Percentiles rank a stretch among this genome's conserved stretches.
These are phyloP conservation scores for Vitis labrusca DNA, from an alignment of 164 flowering plant species.

Conservation along the genomic window DNA sequence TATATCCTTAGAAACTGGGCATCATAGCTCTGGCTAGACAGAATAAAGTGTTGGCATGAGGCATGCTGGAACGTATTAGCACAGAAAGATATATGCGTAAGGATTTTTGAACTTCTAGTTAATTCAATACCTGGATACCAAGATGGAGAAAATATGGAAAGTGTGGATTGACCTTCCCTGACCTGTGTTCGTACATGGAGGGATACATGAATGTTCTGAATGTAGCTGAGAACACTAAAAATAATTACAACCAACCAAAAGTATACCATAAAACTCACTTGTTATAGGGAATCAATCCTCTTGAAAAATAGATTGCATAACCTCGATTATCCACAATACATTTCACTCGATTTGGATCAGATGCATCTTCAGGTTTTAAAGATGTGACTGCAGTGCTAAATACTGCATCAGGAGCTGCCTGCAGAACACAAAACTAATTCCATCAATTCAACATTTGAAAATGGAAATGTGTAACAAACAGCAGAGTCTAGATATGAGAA, in stretches of 20 bases:
- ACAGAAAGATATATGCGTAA: neutral
- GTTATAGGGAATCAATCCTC: constrained; percentile 91
- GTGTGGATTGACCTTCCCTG: constrained; percentile 73
- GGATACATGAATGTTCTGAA: neutral
- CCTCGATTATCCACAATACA: constrained; percentile 87
- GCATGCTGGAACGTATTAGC: no score
- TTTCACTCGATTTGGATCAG: constrained; percentile 91
- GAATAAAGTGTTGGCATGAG: neutral
- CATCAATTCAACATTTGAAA: no score
- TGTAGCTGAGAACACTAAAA: no score
- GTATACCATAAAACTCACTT: constrained; percentile 46
- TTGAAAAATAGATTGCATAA: constrained; percentile 91
- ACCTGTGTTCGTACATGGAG: constrained; percentile 34
- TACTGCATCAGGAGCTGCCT: constrained; percentile 96
- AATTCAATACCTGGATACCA: constrained; percentile 80
- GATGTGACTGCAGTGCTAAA: constrained; percentile 98
- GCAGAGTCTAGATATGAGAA: no score
- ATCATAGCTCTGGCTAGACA: constrained; percentile 71
- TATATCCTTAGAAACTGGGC: constrained; percentile 78
- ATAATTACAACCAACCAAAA: neutral
- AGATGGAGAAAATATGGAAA: constrained; percentile 93
- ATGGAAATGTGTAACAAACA: no score
- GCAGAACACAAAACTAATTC: constrained; percentile 10
- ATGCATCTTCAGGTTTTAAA: constrained; percentile 81
- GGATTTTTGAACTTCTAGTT: neutral